A percentile compares a stretch with the other conserved stretches of the same genome.
Evolutionary conservation across 495 filamentous ascomycete genomes (phyloP).

Genomic region (Durotheca rogersii): DNA sequence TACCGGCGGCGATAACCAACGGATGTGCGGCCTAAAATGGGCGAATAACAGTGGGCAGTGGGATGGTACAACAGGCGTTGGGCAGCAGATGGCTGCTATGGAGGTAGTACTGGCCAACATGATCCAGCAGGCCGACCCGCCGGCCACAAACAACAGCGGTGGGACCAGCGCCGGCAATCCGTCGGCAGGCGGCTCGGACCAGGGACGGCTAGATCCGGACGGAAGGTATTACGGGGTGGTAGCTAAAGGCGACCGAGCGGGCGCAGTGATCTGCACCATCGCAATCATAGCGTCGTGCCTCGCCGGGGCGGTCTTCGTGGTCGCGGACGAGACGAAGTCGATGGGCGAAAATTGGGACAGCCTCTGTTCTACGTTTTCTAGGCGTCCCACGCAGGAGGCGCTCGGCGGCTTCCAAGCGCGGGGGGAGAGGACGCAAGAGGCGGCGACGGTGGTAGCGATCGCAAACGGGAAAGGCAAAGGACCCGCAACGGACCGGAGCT

Average conservation of each 20-base stretch:
- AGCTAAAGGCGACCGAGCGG: constrained; percentile 56
- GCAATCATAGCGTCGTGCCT: constrained; percentile 39
- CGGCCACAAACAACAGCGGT: constrained; percentile 65
- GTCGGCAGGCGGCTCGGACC: constrained; percentile 56
- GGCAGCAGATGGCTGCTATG: constrained; percentile 71
- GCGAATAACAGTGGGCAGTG: constrained; percentile 45
- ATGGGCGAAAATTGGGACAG: constrained; percentile 25
- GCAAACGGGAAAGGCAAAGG: constrained; percentile 21
- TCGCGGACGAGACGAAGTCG: constrained; percentile 37
- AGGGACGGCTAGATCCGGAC: constrained; percentile 33
- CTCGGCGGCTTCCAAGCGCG: constrained; percentile 1
- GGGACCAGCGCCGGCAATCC: constrained; percentile 76
- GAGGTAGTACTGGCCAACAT: constrained; percentile 64
- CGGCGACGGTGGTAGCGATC: too few relatives aligned
- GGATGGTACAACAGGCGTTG: constrained; percentile 62
- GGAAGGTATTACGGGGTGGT: constrained; percentile 36
- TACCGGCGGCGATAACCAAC: constrained; percentile 54
- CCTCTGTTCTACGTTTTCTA: constrained; percentile 16
- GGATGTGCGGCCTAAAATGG: constrained; percentile 76
- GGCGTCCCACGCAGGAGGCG: background rate
- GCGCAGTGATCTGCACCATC: constrained; percentile 61
- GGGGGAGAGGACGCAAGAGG: constrained; percentile 7
- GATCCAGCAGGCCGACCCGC: constrained; percentile 47
- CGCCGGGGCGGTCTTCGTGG: constrained; percentile 37
- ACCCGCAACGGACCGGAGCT: constrained; percentile 15